Evolutionary conservation across 2,329 filamentous ascomycete genomes (phyloP).

Genomic region (Coniochaeta sp.): DNA sequence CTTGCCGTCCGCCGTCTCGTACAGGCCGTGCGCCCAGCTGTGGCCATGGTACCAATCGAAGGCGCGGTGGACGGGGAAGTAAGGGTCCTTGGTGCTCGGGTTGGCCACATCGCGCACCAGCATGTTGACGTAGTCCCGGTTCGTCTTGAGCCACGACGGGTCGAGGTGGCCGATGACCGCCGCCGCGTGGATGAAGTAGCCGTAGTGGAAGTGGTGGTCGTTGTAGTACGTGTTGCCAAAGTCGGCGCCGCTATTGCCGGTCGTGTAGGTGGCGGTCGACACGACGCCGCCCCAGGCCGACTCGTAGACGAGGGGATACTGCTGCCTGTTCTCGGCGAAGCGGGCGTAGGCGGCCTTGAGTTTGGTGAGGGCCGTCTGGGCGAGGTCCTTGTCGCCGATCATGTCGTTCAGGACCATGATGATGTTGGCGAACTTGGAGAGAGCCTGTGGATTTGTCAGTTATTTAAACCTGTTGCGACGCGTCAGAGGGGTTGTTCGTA

Average conservation of each 20-base stretch:
- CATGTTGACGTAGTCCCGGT: conserved; percentile 74
- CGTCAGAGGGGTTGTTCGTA: conserved; percentile 17
- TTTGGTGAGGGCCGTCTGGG: conserved; percentile 48
- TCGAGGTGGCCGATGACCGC: conserved; percentile 78
- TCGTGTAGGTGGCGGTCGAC: conserved; percentile 65
- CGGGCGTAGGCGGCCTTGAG: conserved; percentile 60
- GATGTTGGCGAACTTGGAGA: conserved; percentile 70
- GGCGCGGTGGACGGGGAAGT: conserved; percentile 73
- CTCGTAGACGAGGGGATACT: conserved; percentile 59
- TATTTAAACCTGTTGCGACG: too few relatives aligned
- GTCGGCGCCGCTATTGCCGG: conserved; percentile 63
- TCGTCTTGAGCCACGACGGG: conserved; percentile 62
- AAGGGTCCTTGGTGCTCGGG: conserved; percentile 59
- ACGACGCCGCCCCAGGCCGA: conserved; percentile 73
- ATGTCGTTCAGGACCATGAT: conserved; percentile 60
- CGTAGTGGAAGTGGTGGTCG: conserved; percentile 70
- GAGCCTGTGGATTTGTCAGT: conserved; percentile 35
- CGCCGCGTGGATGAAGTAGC: conserved; percentile 83
- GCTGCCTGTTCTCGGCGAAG: conserved; percentile 62
- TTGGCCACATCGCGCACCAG: conserved; percentile 81
- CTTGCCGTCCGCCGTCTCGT: conserved; percentile 65
- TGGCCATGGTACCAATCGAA: conserved; percentile 97
- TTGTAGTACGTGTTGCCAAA: conserved; percentile 90
- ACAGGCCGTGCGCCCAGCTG: conserved; percentile 82
- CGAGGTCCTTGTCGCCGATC: conserved; percentile 48